These are phyloP conservation scores for Bryum argenteum DNA, from an alignment of 225 moss, liverwort and hornwort species.

Conservation along the genomic window DNA sequence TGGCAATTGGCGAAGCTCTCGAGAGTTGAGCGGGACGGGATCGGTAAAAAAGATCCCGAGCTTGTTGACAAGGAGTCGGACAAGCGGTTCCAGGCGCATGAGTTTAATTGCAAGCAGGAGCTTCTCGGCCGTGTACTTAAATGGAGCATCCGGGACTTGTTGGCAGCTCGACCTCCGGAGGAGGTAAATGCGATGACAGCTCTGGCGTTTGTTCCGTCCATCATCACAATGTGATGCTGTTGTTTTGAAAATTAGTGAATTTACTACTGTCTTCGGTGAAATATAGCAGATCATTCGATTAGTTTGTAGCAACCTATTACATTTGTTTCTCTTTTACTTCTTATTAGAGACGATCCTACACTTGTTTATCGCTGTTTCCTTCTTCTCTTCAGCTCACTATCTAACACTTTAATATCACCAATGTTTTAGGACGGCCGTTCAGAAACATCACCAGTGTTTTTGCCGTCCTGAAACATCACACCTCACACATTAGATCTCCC, in stretches of 20 bases:
- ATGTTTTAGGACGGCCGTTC: too few species aligned
- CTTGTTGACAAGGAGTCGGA: constrained; percentile 47
- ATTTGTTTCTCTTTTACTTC: background rate
- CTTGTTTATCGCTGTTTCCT: background rate
- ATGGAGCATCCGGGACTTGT: constrained; percentile 47
- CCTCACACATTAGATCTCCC: too few species aligned
- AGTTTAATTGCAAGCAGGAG: constrained; percentile 52
- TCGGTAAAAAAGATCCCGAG: constrained; percentile 41
- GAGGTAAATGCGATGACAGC: constrained; percentile 36
- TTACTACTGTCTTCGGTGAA: background rate
- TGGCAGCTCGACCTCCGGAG: constrained; percentile 40
- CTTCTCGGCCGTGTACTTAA: constrained; percentile 38
- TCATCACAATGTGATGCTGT: background rate
- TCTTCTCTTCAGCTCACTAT: too few species aligned
- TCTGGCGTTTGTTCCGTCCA: constrained; percentile 1
- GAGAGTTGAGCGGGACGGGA: constrained; percentile 20
- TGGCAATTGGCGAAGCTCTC: constrained; percentile 38
- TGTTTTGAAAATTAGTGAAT: background rate
- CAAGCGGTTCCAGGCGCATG: constrained; percentile 51
- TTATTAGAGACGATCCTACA: background rate
- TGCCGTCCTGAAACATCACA: too few species aligned
- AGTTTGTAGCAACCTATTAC: background rate
- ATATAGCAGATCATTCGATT: background rate
- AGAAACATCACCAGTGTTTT: too few species aligned
- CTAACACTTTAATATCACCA: too few species aligned